Evolutionary conservation across 2,329 filamentous ascomycete genomes (phyloP).

Genomic region (Apiospora kogelbergensis): DNA sequence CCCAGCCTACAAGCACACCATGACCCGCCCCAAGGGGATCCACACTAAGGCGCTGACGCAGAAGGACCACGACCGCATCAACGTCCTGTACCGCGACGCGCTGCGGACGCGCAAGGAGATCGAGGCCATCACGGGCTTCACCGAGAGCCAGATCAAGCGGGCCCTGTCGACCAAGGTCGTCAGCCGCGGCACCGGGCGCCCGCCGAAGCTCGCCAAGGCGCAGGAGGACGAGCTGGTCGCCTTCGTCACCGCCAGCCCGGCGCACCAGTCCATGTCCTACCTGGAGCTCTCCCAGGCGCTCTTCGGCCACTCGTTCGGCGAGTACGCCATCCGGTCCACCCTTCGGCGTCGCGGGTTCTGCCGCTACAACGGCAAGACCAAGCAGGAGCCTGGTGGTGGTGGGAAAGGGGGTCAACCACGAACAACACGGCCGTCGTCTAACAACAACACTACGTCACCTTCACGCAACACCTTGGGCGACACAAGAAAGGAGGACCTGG

Average conservation of each 20-base stretch:
- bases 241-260: not conserved
- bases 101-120: slow-evolving; percentile 24
- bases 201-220: slow-evolving; percentile 9
- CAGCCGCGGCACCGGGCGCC: slow-evolving; percentile 23
- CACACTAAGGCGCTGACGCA: slow-evolving; percentile 30
- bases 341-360: not conserved
- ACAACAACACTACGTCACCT: not conserved
- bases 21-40: slow-evolving; percentile 21
- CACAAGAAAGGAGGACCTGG: not conserved
- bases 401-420: not conserved
- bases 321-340: not conserved
- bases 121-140: slow-evolving; percentile 28
- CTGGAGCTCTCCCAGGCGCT: not conserved
- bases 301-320: not conserved
- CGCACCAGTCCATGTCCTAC: not conserved
- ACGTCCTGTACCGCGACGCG: slow-evolving; percentile 30
- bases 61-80: slow-evolving; percentile 27
- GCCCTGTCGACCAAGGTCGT: slow-evolving; percentile 25
- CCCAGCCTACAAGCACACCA: slow-evolving; percentile 12
- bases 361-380: not conserved
- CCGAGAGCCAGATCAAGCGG: slow-evolving; percentile 28
- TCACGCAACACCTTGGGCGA: too few relatives aligned
- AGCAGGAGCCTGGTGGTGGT: not conserved
- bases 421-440: not conserved
- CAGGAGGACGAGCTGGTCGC: not conserved